Base-by-base conservation (phyloP, 2,329 filamentous ascomycete genomes). In the Sporothrix pseudoabietina region DNA sequence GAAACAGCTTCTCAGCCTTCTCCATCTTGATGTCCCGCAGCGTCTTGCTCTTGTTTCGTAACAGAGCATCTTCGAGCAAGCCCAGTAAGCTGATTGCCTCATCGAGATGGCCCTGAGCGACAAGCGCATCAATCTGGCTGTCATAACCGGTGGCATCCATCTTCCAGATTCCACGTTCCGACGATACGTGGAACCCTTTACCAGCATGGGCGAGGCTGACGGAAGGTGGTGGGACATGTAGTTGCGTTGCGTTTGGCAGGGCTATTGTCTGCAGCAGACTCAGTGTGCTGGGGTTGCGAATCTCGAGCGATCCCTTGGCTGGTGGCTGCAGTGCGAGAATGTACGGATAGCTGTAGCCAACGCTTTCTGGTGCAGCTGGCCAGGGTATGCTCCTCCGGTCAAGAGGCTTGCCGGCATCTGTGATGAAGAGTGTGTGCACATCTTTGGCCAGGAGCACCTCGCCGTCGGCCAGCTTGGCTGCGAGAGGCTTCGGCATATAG, bases 261-360 rank as follows among this genome's bases (percentile, higher is more conserved):
- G 89, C 85, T 70, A 99, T 91, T 0, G 89, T 94, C 82, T 99
- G 96, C 22, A 99, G 85, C 19, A 98, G 83, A n/a, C 91, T 96
- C 63, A 98, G 83, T 0, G 95, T 98, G 73, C 96, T 92, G 0
- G 96, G 95, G 78, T 98, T 99, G 55, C 96, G 88, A 52, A 99
- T 91, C 82, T 99, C 96, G 12, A 99, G 84, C 0, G 89, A 89
- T 2, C 95, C 94, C 81, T 96, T 97, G 0, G 92, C 87, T 0
- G 94, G 73, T 35, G 76, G 75, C 79, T 97, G 94, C 16, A 99
- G 84, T 10, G 94, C 93, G 68, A 99, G 85, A 72, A 99, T 90
- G 80, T 98, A 99, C 0, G 96, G 96, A 80, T 99, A 99, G 30
- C 94, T 98, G 81, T 98, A 99, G 30, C 95, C 96, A 74, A 99